Conservation (phyloP, 495 filamentous ascomycete genomes). For the Aspergillus biplanus region DNA sequence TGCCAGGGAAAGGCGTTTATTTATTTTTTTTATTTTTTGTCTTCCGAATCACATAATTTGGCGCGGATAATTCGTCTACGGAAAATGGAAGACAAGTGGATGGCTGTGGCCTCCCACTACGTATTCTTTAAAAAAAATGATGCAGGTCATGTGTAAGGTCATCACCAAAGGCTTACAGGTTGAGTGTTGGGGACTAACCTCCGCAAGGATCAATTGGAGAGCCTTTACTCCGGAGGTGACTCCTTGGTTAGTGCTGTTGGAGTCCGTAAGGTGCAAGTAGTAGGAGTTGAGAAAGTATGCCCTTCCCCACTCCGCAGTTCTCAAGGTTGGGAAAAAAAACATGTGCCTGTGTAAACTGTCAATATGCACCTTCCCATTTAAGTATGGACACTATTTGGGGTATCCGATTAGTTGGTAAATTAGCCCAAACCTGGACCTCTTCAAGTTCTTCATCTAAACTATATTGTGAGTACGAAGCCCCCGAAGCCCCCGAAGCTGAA, state of each 20-base stretch:
- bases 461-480: not conserved
- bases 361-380: not conserved
- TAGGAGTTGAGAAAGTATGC: too few species aligned
- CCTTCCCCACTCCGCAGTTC: too few species aligned
- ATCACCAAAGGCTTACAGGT: too few species aligned
- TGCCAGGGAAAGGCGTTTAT: slow-evolving; percentile 26
- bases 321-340: too few species aligned
- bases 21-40: slow-evolving; percentile 19
- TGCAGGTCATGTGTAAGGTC: not conserved
- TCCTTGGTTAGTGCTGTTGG: too few species aligned
- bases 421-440: not conserved
- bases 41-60: slow-evolving; percentile 11
- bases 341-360: not conserved
- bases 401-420: not conserved
- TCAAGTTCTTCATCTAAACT: not conserved
- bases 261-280: too few species aligned
- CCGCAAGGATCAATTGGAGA: too few species aligned
- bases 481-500: too few species aligned
- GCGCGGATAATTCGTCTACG: slow-evolving; percentile 12
- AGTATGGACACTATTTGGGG: not conserved
- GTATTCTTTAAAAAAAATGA: not conserved
- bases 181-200: too few species aligned
- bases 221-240: too few species aligned
- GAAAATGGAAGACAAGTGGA: slow-evolving; percentile 7
- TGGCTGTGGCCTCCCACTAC: not conserved